A percentile compares a stretch with the other conserved stretches of the same genome.
These are phyloP conservation scores for Calonectria pseudoturangicola DNA, from an alignment of 2,329 filamentous ascomycete species.

Conservation along the genomic window DNA sequence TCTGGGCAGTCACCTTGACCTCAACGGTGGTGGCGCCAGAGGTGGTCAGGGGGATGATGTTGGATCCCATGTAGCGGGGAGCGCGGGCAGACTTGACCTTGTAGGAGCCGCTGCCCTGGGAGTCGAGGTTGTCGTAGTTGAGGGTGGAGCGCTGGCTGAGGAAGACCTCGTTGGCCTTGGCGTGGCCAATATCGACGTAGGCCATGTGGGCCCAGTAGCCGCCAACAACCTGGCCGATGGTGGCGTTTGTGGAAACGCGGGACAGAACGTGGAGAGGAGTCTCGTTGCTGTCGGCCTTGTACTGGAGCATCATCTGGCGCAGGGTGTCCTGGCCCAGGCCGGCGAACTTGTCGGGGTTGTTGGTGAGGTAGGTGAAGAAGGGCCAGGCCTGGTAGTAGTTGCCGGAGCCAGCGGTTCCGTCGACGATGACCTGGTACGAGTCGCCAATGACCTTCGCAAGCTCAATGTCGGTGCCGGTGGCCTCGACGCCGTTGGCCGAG, in stretches of 20 bases:
- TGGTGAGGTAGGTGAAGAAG: slow-evolving; percentile 68
- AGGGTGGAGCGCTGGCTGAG: slow-evolving; percentile 58
- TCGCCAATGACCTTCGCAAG: slow-evolving; percentile 67
- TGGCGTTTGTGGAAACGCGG: slow-evolving; percentile 59
- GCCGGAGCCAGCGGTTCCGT: slow-evolving; percentile 62
- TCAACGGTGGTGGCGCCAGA: slow-evolving; percentile 55
- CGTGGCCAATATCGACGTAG: slow-evolving; percentile 69
- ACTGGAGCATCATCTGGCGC: slow-evolving; percentile 65
- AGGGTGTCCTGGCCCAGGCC: slow-evolving; percentile 65
- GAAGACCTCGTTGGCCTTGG: slow-evolving; percentile 62
- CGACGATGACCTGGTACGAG: slow-evolving; percentile 69
- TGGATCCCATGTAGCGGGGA: slow-evolving; percentile 70
- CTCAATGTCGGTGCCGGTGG: slow-evolving; percentile 63
- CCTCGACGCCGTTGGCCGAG: slow-evolving; percentile 58
- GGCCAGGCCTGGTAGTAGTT: slow-evolving; percentile 74
- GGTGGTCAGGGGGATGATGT: slow-evolving; percentile 66
- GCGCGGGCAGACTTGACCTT: slow-evolving; percentile 64
- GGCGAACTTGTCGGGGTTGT: slow-evolving; percentile 66
- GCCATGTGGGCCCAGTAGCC: slow-evolving; percentile 73
- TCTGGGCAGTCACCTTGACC: slow-evolving; percentile 60
- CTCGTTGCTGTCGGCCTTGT: slow-evolving; percentile 66
- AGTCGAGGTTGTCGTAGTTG: slow-evolving; percentile 66
- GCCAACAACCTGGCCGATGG: slow-evolving; percentile 65
- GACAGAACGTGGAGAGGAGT: slow-evolving; percentile 68
- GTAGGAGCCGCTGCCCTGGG: slow-evolving; percentile 60